Conservation (phyloP, 2,329 filamentous ascomycete species). For the Diaporthe humulicola region DNA sequence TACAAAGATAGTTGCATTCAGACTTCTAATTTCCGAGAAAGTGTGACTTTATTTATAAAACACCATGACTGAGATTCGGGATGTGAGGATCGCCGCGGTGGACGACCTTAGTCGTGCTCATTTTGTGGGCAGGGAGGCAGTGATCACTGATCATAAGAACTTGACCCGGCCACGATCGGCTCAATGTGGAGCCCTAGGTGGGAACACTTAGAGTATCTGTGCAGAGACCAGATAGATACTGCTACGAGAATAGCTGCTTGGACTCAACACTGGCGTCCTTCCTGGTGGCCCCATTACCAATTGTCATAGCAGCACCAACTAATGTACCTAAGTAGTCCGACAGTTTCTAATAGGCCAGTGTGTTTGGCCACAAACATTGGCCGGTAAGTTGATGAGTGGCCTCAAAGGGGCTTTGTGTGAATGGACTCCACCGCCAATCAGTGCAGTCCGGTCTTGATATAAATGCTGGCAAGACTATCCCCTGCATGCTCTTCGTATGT, state of each 20-base stretch:
- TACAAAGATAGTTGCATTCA: neutral
- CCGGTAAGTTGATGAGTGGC: neutral
- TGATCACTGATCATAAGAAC: neutral
- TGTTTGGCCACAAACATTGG: neutral
- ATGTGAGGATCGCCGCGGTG: neutral
- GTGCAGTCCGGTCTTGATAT: neutral
- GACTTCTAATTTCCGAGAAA: conserved; percentile 12
- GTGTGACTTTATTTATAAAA: neutral
- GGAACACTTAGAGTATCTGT: neutral
- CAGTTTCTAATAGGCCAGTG: neutral
- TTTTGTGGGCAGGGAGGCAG: neutral
- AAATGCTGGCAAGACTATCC: neutral
- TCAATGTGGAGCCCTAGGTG: neutral
- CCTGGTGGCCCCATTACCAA: too few relatives aligned
- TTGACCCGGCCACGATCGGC: neutral
- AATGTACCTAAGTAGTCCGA: neutral
- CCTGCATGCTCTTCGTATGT: neutral
- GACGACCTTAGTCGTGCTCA: neutral
- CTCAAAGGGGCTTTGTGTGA: neutral
- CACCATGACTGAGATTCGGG: neutral
- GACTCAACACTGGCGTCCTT: neutral
- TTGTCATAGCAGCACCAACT: neutral
- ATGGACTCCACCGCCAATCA: neutral
- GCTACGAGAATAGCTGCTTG: neutral
- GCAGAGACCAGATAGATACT: neutral